These are phyloP conservation scores for Triadica sebifera DNA, from an alignment of 345 rosid genomes.

Conservation along the genomic window DNA sequence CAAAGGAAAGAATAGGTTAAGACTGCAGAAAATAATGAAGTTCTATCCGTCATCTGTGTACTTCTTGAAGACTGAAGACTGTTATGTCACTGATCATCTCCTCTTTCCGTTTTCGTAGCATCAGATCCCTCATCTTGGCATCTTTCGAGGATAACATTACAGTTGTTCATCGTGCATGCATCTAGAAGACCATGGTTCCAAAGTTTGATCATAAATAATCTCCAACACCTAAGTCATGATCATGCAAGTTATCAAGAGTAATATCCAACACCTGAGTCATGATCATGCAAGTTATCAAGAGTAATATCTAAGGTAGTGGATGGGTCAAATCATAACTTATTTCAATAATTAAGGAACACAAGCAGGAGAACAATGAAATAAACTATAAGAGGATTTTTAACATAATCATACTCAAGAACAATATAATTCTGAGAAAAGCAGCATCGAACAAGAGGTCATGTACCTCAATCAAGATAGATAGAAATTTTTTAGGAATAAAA, in stretches of 20 bases:
- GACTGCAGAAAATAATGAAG: neutral
- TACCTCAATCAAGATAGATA: too few relatives aligned
- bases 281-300: too few relatives aligned
- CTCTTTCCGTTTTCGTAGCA: conserved; percentile 12
- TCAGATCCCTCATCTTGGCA: conserved; percentile 20
- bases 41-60: too few relatives aligned
- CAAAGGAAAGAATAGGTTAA: conserved; percentile 22
- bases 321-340: neutral
- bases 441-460: too few relatives aligned
- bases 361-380: neutral
- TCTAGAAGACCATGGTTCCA: conserved; percentile 99
- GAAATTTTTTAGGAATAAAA: too few relatives aligned
- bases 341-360: neutral
- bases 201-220: conserved; percentile 85
- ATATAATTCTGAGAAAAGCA: too few relatives aligned
- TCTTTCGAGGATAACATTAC: conserved; percentile 59
- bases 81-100: neutral
- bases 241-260: neutral
- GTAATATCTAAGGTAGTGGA: neutral
- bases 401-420: too few relatives aligned
- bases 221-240: conserved; percentile 73
- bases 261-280: too few relatives aligned
- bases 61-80: neutral
- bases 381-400: neutral
- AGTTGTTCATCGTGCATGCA: conserved; percentile 79